Evolutionary conservation across 768 basidiomycete genomes (phyloP).

Genomic region (Lentinula edodes): DNA sequence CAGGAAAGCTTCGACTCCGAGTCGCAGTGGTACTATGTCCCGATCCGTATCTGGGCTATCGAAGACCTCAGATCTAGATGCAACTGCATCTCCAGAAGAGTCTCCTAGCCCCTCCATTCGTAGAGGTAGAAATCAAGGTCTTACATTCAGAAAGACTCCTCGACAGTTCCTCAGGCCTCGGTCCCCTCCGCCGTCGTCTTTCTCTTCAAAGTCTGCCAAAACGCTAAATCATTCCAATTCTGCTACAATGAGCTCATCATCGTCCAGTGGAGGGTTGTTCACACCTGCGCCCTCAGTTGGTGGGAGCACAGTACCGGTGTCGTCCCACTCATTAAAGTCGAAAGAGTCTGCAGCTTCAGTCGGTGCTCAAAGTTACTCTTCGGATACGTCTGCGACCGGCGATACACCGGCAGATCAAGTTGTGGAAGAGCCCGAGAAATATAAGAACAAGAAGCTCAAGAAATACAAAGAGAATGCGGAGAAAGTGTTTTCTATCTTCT

Average conservation of each 20-base stretch:
- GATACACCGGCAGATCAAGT: slow-evolving; percentile 39
- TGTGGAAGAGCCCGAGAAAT: slow-evolving; percentile 25
- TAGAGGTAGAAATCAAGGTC: slow-evolving; percentile 62
- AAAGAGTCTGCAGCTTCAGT: slow-evolving; percentile 77
- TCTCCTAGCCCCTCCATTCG: slow-evolving; percentile 43
- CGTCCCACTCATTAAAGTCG: slow-evolving; percentile 70
- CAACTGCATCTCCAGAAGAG: slow-evolving; percentile 38
- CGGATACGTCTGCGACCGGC: slow-evolving; percentile 27
- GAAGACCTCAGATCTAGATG: slow-evolving; percentile 36
- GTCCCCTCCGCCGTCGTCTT: slow-evolving; percentile 35
- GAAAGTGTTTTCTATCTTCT: slow-evolving; percentile 80
- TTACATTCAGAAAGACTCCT: slow-evolving; percentile 70
- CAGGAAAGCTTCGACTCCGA: slow-evolving; percentile 72
- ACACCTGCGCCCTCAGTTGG: slow-evolving; percentile 60
- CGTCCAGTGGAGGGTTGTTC: slow-evolving; percentile 25
- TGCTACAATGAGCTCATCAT: not conserved
- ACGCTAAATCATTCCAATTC: slow-evolving; percentile 1
- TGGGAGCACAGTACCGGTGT: slow-evolving; percentile 21
- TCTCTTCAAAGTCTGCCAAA: slow-evolving; percentile 28
- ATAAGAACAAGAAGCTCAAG: slow-evolving; percentile 71
- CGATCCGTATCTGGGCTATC: slow-evolving; percentile 58
- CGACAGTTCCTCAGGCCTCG: slow-evolving; percentile 70
- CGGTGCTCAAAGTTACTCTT: slow-evolving; percentile 64
- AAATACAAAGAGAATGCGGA: slow-evolving; percentile 86
- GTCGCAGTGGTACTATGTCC: slow-evolving; percentile 31